Percentiles rank a stretch among this genome's conserved stretches.
Conservation (phyloP, 2,329 filamentous ascomycete species). For the Trichoderma afroharzianum region DNA sequence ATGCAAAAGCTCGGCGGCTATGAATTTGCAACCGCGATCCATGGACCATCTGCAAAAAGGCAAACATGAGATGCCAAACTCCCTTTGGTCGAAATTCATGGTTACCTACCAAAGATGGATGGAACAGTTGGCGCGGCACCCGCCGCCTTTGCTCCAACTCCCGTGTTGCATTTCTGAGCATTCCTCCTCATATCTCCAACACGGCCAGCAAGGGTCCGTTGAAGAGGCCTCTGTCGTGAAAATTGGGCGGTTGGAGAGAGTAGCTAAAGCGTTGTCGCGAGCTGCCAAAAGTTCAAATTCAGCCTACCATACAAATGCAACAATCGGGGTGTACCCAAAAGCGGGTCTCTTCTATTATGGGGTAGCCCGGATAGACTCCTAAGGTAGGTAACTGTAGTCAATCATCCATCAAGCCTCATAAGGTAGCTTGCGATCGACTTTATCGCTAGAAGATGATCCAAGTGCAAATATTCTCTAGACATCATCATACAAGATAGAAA, state of each 20-base stretch:
- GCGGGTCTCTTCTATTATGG: not conserved
- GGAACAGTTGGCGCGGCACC: constrained; percentile 24
- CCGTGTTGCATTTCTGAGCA: constrained; percentile 34
- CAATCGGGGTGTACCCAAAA: constrained; percentile 23
- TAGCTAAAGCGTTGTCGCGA: not conserved
- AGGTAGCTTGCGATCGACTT: not conserved
- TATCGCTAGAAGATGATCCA: not conserved
- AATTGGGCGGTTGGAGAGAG: not conserved
- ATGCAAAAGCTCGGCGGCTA: not conserved
- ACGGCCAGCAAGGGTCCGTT: constrained; percentile 11
- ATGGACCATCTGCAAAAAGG: constrained; percentile 10
- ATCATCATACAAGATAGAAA: not conserved
- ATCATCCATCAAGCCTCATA: not conserved
- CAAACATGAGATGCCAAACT: not conserved
- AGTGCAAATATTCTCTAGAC: not conserved
- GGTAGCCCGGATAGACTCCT: not conserved
- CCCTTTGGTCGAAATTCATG: not conserved
- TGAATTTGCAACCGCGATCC: not conserved
- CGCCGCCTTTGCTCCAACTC: constrained; percentile 31
- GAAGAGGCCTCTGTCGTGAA: constrained; percentile 7
- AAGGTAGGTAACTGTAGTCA: too few relatives aligned
- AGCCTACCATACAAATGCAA: constrained; percentile 26
- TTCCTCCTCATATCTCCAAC: constrained; percentile 34
- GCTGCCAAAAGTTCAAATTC: constrained; percentile 16
- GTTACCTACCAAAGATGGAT: constrained; percentile 23